These are phyloP conservation scores for Exidia glandulosa DNA, from an alignment of 768 basidiomycete species.

Conservation along the genomic window DNA sequence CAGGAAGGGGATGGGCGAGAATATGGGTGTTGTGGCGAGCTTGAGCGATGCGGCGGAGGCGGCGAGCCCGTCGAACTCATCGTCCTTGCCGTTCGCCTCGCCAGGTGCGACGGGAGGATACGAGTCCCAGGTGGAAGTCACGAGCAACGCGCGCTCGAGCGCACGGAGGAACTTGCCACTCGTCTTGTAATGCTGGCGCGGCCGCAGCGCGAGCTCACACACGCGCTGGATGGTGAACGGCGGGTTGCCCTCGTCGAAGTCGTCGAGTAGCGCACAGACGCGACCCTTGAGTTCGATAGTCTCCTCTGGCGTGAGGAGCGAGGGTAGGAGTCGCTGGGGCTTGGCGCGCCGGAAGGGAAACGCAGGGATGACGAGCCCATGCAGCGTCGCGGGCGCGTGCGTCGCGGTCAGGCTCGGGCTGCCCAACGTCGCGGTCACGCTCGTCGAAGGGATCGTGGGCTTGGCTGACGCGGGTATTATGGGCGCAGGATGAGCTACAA, in stretches of 20 bases:
- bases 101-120: conserved; percentile 39
- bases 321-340: conserved; percentile 38
- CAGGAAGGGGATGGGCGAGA: conserved; percentile 80
- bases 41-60: conserved; percentile 24
- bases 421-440: conserved; percentile 3
- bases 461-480: conserved; percentile 9
- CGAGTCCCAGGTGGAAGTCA: conserved; percentile 67
- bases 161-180: conserved; percentile 85
- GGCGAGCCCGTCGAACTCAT: conserved; percentile 27
- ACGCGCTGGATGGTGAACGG: conserved; percentile 88
- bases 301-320: conserved; percentile 50
- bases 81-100: conserved; percentile 15
- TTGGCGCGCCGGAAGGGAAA: conserved; percentile 51
- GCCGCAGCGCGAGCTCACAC: conserved; percentile 67
- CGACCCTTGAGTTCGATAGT: conserved; percentile 42
- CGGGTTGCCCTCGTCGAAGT: conserved; percentile 62
- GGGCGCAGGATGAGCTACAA: neutral
- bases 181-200: conserved; percentile 59
- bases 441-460: conserved; percentile 9
- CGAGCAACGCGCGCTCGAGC: conserved; percentile 68
- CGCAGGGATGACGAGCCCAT: conserved; percentile 60
- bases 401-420: conserved; percentile 7
- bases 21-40: conserved; percentile 63
- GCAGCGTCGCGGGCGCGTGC: conserved; percentile 30
- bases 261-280: conserved; percentile 56